phyloP scores from a whole-genome alignment of 371 early-diverging fungal genomes.

The Thermomucor indicae-seudaticae region DNA sequence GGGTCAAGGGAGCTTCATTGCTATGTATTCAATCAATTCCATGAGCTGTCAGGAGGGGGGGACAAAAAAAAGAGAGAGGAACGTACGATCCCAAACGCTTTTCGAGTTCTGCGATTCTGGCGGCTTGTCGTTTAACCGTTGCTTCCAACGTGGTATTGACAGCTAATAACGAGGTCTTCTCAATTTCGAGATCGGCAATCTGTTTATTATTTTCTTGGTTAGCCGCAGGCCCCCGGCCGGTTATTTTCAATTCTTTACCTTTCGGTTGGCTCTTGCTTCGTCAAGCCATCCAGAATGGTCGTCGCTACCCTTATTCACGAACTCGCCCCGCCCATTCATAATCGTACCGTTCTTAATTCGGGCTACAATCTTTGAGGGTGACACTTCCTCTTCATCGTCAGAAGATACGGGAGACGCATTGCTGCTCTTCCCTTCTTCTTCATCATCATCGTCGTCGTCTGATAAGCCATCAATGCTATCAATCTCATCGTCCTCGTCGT shows the following conservation, averaged over 20 bases:
- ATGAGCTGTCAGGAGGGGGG: background rate
- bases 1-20: slow-evolving; percentile 28
- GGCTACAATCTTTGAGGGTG: slow-evolving; percentile 31
- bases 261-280: slow-evolving; percentile 38
- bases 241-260: slow-evolving; percentile 16
- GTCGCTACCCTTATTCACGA: slow-evolving; percentile 27
- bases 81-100: slow-evolving; percentile 31
- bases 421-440: slow-evolving; percentile 4
- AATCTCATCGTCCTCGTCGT: slow-evolving; percentile 6
- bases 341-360: slow-evolving; percentile 43
- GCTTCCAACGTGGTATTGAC: slow-evolving; percentile 44
- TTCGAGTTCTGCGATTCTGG: slow-evolving; percentile 34
- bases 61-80: slow-evolving; percentile 1
- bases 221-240: background rate
- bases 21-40: background rate
- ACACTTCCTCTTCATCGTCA: slow-evolving; percentile 9
- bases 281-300: slow-evolving; percentile 28
- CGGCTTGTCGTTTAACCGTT: slow-evolving; percentile 34
- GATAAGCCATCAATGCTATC: slow-evolving; percentile 24
- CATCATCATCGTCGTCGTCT: slow-evolving; percentile 16
- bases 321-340: slow-evolving; percentile 47
- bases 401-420: slow-evolving; percentile 1
- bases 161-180: slow-evolving; percentile 39
- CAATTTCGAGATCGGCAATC: slow-evolving; percentile 54
- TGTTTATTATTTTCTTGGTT: slow-evolving; percentile 7